phyloP scores from a whole-genome alignment of 2,329 filamentous ascomycete species.

The Fusarium sp. region DNA sequence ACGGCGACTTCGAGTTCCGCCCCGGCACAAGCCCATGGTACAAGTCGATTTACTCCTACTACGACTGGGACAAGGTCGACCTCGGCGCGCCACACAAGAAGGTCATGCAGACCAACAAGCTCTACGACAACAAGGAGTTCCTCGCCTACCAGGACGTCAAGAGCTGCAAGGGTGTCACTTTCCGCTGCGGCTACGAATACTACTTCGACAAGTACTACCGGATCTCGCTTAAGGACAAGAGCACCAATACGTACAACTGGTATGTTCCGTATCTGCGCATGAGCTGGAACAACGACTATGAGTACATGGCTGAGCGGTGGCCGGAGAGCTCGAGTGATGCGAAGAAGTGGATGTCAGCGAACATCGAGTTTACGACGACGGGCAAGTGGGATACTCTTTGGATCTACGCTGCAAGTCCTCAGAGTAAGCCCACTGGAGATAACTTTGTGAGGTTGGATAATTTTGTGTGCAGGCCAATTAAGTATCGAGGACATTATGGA shows the following conservation, averaged over 20 bases:
- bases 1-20: conserved; percentile 3
- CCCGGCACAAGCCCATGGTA: background rate
- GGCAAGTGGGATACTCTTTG: conserved; percentile 4
- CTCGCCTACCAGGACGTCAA: background rate
- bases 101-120: background rate
- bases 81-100: background rate
- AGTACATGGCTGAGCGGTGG: too few species aligned
- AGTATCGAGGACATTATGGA: conserved; percentile 3
- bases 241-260: background rate
- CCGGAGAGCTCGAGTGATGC: background rate
- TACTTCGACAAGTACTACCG: conserved; percentile 17
- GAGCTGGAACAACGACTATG: conserved; percentile 7
- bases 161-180: conserved; percentile 14
- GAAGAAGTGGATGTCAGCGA: background rate
- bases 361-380: conserved; percentile 1
- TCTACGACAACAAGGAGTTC: background rate
- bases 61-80: background rate
- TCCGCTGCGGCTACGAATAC: conserved; percentile 15
- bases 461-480: conserved; percentile 9
- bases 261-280: conserved; percentile 17
- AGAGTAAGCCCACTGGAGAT: background rate
- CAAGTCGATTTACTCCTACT: background rate
- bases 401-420: conserved; percentile 9
- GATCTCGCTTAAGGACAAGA: background rate
- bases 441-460: conserved; percentile 12